Evolutionary conservation across 1,284 basidiomycete genomes (phyloP).

Genomic region (Ceratorhiza oryzae-sativae): DNA sequence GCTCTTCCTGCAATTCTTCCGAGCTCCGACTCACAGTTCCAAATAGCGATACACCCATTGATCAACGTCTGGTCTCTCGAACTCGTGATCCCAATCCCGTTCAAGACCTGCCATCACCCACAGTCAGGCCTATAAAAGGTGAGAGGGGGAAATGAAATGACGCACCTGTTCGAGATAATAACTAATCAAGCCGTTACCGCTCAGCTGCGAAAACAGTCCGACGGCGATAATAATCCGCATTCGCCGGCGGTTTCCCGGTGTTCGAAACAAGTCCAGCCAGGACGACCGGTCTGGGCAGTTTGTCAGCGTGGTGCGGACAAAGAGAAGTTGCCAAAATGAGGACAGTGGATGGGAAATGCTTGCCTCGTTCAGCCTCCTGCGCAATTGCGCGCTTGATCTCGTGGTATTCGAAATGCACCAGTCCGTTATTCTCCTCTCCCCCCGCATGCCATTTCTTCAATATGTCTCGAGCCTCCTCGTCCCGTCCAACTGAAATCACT

Average conservation of each 20-base stretch:
- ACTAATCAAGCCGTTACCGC: slow-evolving; percentile 51
- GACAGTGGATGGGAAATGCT: background rate
- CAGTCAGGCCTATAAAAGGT: background rate
- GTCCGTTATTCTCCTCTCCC: slow-evolving; percentile 48
- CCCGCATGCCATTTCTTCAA: slow-evolving; percentile 43
- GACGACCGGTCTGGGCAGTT: slow-evolving; percentile 10
- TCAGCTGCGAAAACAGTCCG: slow-evolving; percentile 49
- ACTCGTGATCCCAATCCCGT: slow-evolving; percentile 27
- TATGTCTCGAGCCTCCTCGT: slow-evolving; percentile 41
- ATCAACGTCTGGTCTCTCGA: slow-evolving; percentile 39
- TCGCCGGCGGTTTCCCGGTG: slow-evolving; percentile 49
- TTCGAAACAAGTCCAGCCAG: slow-evolving; percentile 47
- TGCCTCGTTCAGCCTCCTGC: slow-evolving; percentile 47
- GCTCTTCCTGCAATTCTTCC: background rate
- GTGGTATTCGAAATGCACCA: slow-evolving; percentile 51
- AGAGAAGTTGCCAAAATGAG: background rate
- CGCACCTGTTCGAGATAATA: slow-evolving; percentile 58
- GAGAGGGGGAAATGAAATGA: background rate
- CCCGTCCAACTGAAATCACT: slow-evolving; percentile 41
- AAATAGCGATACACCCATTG: slow-evolving; percentile 34
- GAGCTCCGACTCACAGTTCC: slow-evolving; percentile 6
- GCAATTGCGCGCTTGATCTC: slow-evolving; percentile 53
- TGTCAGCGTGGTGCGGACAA: background rate
- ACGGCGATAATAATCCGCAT: slow-evolving; percentile 56
- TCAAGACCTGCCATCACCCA: slow-evolving; percentile 21